phyloP scores from a whole-genome alignment of 2,329 filamentous ascomycete genomes.

The Exophiala bonariae region DNA sequence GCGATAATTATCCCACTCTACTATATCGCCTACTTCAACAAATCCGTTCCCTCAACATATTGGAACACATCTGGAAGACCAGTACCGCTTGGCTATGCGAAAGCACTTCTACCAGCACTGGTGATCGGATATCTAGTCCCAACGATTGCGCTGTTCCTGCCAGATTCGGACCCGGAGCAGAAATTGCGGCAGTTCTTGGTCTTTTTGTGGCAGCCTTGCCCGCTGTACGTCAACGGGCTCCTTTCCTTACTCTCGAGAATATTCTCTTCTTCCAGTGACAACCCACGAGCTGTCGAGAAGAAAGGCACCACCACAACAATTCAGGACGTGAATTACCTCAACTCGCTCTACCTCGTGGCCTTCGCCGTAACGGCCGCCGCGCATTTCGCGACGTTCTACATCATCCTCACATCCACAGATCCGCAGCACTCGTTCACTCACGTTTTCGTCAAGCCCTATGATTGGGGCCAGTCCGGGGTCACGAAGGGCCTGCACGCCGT shows the following conservation, averaged over 20 bases:
- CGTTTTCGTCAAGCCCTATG: conserved; percentile 19
- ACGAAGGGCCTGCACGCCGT: conserved; percentile 27
- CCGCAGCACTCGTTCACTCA: conserved; percentile 17
- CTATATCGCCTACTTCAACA: conserved; percentile 25
- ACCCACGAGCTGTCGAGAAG: neutral
- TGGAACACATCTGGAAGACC: conserved; percentile 16
- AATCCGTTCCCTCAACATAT: conserved; percentile 17
- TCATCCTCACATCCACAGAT: conserved; percentile 9
- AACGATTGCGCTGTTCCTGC: conserved; percentile 29
- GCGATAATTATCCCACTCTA: conserved; percentile 30
- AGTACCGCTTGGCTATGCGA: conserved; percentile 23
- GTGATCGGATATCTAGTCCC: conserved; percentile 30
- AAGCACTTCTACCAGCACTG: conserved; percentile 28
- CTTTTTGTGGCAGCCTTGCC: conserved; percentile 29
- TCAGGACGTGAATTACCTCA: conserved; percentile 12
- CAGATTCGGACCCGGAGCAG: conserved; percentile 15
- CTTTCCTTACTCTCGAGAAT: conserved; percentile 17
- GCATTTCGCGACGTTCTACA: conserved; percentile 9
- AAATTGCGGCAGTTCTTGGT: conserved; percentile 24
- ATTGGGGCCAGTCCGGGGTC: conserved; percentile 10
- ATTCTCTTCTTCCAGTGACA: neutral
- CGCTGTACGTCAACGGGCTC: conserved; percentile 26
- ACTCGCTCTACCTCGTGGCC: conserved; percentile 8
- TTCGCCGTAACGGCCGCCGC: conserved; percentile 11
- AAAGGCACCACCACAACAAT: neutral